Evolutionary conservation across 495 filamentous ascomycete species (phyloP).

Genomic region (Lasiosphaeria miniovina): DNA sequence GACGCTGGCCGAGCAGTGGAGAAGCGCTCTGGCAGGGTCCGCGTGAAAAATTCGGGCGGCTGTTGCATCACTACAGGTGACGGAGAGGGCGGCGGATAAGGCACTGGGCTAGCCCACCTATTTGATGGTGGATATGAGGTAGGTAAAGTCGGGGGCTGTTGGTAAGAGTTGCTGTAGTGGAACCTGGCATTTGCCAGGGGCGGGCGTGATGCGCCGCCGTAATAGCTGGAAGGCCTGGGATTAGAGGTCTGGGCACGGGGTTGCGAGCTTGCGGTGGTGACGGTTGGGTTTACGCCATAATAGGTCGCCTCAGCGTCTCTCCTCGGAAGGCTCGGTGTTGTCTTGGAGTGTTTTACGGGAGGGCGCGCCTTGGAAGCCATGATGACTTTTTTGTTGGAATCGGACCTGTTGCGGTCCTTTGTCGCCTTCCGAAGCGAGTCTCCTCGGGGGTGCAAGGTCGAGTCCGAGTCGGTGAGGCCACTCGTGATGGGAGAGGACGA

Average conservation of each 20-base stretch:
- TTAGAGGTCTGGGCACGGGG: constrained; percentile 36
- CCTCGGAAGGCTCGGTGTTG: constrained; percentile 19
- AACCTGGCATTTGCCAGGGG: constrained; percentile 29
- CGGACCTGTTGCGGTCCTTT: constrained; percentile 32
- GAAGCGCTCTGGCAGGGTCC: constrained; percentile 36
- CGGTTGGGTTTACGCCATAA: constrained; percentile 37
- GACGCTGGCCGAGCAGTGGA: constrained; percentile 39
- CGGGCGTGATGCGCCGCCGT: constrained; percentile 30
- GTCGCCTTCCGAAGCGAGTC: constrained; percentile 28
- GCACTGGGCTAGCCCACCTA: constrained; percentile 15
- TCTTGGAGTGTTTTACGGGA: constrained; percentile 30
- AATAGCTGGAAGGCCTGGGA: constrained; percentile 37
- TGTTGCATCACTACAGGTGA: constrained; percentile 22
- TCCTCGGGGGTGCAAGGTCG: constrained; percentile 34
- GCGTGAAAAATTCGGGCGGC: constrained; percentile 23
- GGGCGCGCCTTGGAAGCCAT: constrained; percentile 28
- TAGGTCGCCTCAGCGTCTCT: constrained; percentile 36
- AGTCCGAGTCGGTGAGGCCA: constrained; percentile 43
- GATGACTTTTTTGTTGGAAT: constrained; percentile 25
- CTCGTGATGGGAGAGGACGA: constrained; percentile 31
- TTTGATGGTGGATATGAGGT: constrained; percentile 19
- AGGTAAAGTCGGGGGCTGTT: constrained; percentile 13
- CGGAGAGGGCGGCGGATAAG: constrained; percentile 16
- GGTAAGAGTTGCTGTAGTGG: constrained; percentile 15
- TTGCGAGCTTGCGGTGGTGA: constrained; percentile 34